These are phyloP conservation scores for Botrytis pseudocinerea DNA, from an alignment of 2,329 filamentous ascomycete genomes.

Conservation along the genomic window DNA sequence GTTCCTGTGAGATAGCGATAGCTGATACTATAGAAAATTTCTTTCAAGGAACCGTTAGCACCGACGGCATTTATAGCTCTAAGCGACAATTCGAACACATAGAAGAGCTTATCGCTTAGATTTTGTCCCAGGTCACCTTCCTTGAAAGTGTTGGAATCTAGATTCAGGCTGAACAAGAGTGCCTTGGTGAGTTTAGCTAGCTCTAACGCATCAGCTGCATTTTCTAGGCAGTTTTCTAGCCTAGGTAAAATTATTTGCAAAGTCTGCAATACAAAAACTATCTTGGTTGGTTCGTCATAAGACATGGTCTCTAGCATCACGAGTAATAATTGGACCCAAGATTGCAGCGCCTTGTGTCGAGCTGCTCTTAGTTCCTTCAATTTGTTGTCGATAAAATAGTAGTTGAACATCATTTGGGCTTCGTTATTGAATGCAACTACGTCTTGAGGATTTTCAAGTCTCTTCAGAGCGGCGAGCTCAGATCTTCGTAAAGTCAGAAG, in stretches of 20 bases:
- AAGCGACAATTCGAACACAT: slow-evolving; percentile 86
- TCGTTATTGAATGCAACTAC: slow-evolving; percentile 56
- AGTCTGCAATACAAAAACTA: slow-evolving; percentile 79
- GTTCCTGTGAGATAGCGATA: slow-evolving; percentile 80
- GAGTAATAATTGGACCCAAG: slow-evolving; percentile 83
- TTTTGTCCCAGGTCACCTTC: slow-evolving; percentile 62
- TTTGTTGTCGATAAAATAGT: slow-evolving; percentile 64
- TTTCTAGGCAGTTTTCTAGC: slow-evolving; percentile 72
- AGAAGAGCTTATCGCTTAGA: slow-evolving; percentile 84
- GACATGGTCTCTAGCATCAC: slow-evolving; percentile 82
- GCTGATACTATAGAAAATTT: slow-evolving; percentile 88
- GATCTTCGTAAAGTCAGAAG: slow-evolving; percentile 69
- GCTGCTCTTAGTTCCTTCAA: slow-evolving; percentile 52
- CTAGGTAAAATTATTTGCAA: slow-evolving; percentile 87
- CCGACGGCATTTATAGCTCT: slow-evolving; percentile 75
- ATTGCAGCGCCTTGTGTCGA: slow-evolving; percentile 68
- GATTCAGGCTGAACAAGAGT: slow-evolving; percentile 70
- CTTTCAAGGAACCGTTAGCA: slow-evolving; percentile 69
- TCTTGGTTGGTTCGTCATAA: slow-evolving; percentile 69
- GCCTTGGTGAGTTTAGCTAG: slow-evolving; percentile 75
- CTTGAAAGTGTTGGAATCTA: slow-evolving; percentile 47
- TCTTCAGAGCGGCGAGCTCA: slow-evolving; percentile 55
- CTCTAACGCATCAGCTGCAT: slow-evolving; percentile 69
- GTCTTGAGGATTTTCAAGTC: slow-evolving; percentile 53
- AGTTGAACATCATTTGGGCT: slow-evolving; percentile 59